A percentile compares a stretch with the other conserved stretches of the same genome.
phyloP scores from a whole-genome alignment of 2,329 filamentous ascomycete genomes.

The Phaeophleospora eucalypticola region DNA sequence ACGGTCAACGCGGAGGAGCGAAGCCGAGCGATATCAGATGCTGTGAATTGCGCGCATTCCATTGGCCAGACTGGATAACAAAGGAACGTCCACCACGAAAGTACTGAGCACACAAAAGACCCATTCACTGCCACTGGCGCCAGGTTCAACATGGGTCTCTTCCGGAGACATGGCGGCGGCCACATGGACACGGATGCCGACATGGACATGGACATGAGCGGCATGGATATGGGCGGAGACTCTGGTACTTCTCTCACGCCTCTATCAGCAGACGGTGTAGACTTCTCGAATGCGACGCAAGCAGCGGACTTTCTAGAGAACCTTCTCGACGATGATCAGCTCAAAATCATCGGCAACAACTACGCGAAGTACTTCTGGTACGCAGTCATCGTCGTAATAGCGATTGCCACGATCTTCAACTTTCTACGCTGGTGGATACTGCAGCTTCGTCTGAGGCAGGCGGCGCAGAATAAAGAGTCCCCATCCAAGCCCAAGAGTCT shows the following conservation, averaged over 20 bases:
- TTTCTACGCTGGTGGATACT: slow-evolving; percentile 25
- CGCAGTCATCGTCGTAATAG: slow-evolving; percentile 35
- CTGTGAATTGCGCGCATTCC: no score
- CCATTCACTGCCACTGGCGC: no score
- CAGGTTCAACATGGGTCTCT: no score
- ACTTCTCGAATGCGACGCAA: slow-evolving; percentile 37
- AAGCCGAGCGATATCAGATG: no score
- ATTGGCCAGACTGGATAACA: no score
- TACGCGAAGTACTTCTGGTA: slow-evolving; percentile 40
- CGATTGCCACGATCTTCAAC: slow-evolving; percentile 31
- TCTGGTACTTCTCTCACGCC: slow-evolving; percentile 15
- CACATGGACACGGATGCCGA: no score
- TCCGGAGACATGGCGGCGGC: no score
- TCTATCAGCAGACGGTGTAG: slow-evolving; percentile 34
- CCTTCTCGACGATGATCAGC: slow-evolving; percentile 35
- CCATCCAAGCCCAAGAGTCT: slow-evolving; percentile 33
- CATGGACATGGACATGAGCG: slow-evolving; percentile 23
- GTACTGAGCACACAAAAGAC: no score
- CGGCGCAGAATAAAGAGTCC: slow-evolving; percentile 29
- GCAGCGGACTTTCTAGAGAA: slow-evolving; percentile 35
- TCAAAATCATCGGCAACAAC: slow-evolving; percentile 35
- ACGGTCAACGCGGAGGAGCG: no score
- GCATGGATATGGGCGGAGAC: slow-evolving; percentile 14
- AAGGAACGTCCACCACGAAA: no score
- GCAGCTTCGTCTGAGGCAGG: slow-evolving; percentile 34